These are phyloP conservation scores for Aspergillus neotritici DNA, from an alignment of 2,329 filamentous ascomycete species.

Conservation along the genomic window DNA sequence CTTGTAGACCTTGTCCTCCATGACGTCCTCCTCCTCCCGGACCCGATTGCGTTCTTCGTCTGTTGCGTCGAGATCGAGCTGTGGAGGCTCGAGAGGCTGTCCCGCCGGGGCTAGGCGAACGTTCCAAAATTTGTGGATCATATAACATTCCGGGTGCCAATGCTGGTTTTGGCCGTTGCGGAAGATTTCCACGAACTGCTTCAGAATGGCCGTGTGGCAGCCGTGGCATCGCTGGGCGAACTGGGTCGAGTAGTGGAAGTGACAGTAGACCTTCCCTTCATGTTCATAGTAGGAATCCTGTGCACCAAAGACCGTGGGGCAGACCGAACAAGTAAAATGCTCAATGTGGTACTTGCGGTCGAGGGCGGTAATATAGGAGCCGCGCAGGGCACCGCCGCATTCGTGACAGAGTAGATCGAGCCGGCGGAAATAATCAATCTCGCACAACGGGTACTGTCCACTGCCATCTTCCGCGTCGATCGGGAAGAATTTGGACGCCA, in stretches of 20 bases:
- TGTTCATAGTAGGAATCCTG: constrained; percentile 99
- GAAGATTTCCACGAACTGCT: constrained; percentile 98
- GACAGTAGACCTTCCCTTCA: constrained; percentile 91
- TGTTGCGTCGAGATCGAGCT: constrained; percentile 52
- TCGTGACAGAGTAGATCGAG: constrained; percentile 86
- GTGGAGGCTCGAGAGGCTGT: constrained; percentile 43
- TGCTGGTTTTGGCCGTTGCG: constrained; percentile 97
- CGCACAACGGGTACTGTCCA: constrained; percentile 85
- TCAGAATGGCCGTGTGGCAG: constrained; percentile 93
- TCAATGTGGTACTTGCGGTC: constrained; percentile 99
- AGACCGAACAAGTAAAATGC: constrained; percentile 97
- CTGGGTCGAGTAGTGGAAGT: constrained; percentile 97
- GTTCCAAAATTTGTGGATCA: constrained; percentile 99
- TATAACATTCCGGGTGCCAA: constrained; percentile 99
- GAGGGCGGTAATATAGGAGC: constrained; percentile 95
- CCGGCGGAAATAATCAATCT: constrained; percentile 94
- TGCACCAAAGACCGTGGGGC: constrained; percentile 94
- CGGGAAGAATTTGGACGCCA: constrained; percentile 98
- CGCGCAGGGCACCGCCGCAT: constrained; percentile 85
- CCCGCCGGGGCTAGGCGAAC: constrained; percentile 69
- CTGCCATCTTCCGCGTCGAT: constrained; percentile 83
- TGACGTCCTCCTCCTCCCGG: constrained; percentile 79
- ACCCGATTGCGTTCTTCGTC: constrained; percentile 69
- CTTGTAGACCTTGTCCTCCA: constrained; percentile 95
- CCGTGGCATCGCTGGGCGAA: constrained; percentile 96